Evolutionary conservation across 495 filamentous ascomycete species (phyloP).

Genomic region (Neurospora sp.): DNA sequence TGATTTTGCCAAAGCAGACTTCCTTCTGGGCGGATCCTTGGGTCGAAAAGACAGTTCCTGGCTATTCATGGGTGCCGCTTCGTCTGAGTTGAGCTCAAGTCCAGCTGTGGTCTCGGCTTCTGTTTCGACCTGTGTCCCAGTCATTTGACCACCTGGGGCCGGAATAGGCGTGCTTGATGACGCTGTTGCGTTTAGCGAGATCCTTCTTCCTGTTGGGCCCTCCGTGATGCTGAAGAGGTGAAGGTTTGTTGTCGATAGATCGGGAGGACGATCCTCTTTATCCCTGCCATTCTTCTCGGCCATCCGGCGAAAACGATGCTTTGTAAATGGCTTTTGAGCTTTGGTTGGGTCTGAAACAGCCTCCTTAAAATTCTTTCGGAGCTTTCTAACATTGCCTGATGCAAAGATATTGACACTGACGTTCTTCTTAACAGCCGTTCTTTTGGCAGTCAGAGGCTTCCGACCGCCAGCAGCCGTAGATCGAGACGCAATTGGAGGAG

Average conservation of each 20-base stretch:
- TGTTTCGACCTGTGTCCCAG: neutral
- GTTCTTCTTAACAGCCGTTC: slow-evolving; percentile 6
- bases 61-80: neutral
- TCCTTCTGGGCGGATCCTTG: neutral
- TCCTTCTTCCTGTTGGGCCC: neutral
- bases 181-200: neutral
- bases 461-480: neutral
- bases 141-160: neutral
- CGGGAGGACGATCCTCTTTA: slow-evolving; percentile 20
- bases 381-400: slow-evolving; percentile 14
- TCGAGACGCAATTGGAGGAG: neutral
- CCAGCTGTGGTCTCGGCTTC: neutral
- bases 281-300: slow-evolving; percentile 13
- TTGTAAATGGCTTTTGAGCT: slow-evolving; percentile 20
- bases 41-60: neutral
- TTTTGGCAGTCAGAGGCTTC: slow-evolving; percentile 11
- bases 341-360: slow-evolving; percentile 26
- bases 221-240: slow-evolving; percentile 6
- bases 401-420: slow-evolving; percentile 19
- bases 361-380: slow-evolving; percentile 11
- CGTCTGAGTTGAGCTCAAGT: neutral
- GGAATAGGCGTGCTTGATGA: neutral
- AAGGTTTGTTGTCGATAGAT: slow-evolving; percentile 2
- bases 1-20: neutral
- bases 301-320: slow-evolving; percentile 7